Evolutionary conservation across 2,329 filamentous ascomycete species (phyloP).

Genomic region (Myriosclerotinia curreyana): DNA sequence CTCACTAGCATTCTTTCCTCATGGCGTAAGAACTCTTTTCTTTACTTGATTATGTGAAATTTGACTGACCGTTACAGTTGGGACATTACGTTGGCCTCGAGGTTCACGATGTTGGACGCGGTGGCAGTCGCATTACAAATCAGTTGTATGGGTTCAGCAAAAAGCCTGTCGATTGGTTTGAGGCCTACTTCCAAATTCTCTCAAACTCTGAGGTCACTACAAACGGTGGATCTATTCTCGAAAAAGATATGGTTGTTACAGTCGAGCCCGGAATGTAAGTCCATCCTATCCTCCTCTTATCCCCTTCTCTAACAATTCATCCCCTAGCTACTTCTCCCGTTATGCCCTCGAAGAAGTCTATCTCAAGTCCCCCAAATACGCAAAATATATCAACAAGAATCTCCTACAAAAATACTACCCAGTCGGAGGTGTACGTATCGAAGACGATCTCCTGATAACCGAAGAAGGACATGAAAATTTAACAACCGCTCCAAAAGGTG

Average conservation of each 20-base stretch:
- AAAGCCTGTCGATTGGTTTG: conserved; percentile 21
- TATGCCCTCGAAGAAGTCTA: conserved; percentile 71
- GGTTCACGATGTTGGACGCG: conserved; percentile 56
- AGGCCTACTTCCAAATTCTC: conserved; percentile 27
- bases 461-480: conserved; percentile 77
- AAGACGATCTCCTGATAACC: conserved; percentile 84
- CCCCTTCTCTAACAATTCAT: conserved; percentile 10
- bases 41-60: background rate
- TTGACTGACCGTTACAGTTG: conserved; percentile 17
- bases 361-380: conserved; percentile 55
- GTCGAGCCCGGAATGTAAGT: conserved; percentile 71
- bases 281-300: background rate
- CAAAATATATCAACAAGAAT: conserved; percentile 61
- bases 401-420: conserved; percentile 67
- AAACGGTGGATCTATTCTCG: conserved; percentile 42
- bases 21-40: conserved; percentile 44
- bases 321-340: conserved; percentile 65
- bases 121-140: conserved; percentile 39
- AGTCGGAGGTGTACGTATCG: conserved; percentile 87
- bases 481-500: conserved; percentile 73
- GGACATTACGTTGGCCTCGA: conserved; percentile 61
- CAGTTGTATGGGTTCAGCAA: conserved; percentile 31
- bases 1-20: conserved; percentile 62
- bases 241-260: conserved; percentile 68
- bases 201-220: conserved; percentile 13